These are phyloP conservation scores for Dothistroma pini DNA, from an alignment of 2,329 filamentous ascomycete species.

Conservation along the genomic window DNA sequence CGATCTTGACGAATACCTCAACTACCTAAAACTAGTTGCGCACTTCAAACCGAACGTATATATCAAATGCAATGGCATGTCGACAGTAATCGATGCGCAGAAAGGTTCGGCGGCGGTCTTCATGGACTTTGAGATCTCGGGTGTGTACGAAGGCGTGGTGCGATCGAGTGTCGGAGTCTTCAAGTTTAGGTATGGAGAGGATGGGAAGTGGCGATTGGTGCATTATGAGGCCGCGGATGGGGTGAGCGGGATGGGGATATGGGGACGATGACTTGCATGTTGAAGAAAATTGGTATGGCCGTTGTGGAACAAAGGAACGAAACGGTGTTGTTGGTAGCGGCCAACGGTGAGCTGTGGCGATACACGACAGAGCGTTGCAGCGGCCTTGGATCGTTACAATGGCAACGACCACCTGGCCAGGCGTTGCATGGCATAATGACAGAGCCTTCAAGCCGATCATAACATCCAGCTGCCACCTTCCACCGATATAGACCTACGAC, in stretches of 20 bases:
- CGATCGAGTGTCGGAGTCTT: slow-evolving; percentile 1
- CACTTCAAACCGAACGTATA: neutral
- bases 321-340: neutral
- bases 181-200: neutral
- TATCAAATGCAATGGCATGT: neutral
- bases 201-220: slow-evolving; percentile 4
- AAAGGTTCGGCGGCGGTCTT: slow-evolving; percentile 1
- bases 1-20: neutral
- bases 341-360: neutral
- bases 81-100: neutral
- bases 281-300: neutral
- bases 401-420: neutral
- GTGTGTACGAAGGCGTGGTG: neutral
- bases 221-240: slow-evolving; percentile 5
- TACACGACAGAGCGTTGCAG: neutral
- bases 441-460: neutral
- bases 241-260: neutral
- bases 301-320: neutral
- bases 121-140: slow-evolving; percentile 1
- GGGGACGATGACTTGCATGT: neutral
- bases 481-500: neutral
- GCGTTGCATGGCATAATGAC: neutral
- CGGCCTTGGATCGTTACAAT: neutral
- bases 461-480: neutral
- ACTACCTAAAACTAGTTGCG: neutral